Conservation (phyloP, 2,329 filamentous ascomycete genomes). For the Trichoderma koningii region DNA sequence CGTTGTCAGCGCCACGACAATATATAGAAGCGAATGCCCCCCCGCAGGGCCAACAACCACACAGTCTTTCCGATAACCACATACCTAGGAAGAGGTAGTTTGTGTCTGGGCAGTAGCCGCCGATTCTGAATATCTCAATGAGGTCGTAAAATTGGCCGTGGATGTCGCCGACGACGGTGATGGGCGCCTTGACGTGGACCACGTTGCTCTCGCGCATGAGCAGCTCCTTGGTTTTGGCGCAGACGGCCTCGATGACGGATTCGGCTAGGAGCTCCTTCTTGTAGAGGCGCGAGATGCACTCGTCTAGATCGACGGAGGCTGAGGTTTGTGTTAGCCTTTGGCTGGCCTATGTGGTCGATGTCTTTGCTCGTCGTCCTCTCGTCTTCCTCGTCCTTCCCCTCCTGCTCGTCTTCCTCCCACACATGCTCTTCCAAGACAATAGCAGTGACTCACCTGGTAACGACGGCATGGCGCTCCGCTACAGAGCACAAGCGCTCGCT, state of each 20-base stretch:
- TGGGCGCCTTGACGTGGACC: conserved; percentile 90
- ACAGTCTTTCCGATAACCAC: too few species aligned
- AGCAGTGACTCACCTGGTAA: conserved; percentile 52
- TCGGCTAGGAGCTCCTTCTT: conserved; percentile 96
- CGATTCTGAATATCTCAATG: conserved; percentile 98
- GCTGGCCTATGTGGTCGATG: too few species aligned
- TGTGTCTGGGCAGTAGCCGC: conserved; percentile 94
- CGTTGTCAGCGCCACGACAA: background rate
- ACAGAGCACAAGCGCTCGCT: background rate
- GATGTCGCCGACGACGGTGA: conserved; percentile 97
- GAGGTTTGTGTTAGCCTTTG: conserved; percentile 18
- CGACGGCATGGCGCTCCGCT: conserved; percentile 53
- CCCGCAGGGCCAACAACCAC: too few species aligned
- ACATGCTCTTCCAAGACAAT: too few species aligned
- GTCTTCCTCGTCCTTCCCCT: too few species aligned
- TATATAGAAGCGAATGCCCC: background rate
- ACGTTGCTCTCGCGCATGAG: conserved; percentile 99
- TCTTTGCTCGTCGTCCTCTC: too few species aligned
- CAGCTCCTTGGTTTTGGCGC: conserved; percentile 97
- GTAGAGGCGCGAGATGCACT: conserved; percentile 96
- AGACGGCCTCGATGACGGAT: conserved; percentile 98
- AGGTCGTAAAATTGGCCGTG: conserved; percentile 99
- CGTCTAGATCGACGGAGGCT: conserved; percentile 97
- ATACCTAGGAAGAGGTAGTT: conserved; percentile 96
- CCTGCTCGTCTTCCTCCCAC: too few species aligned